Evolutionary conservation across 495 filamentous ascomycete species (phyloP).

Genomic region (Penicillium ucsense): DNA sequence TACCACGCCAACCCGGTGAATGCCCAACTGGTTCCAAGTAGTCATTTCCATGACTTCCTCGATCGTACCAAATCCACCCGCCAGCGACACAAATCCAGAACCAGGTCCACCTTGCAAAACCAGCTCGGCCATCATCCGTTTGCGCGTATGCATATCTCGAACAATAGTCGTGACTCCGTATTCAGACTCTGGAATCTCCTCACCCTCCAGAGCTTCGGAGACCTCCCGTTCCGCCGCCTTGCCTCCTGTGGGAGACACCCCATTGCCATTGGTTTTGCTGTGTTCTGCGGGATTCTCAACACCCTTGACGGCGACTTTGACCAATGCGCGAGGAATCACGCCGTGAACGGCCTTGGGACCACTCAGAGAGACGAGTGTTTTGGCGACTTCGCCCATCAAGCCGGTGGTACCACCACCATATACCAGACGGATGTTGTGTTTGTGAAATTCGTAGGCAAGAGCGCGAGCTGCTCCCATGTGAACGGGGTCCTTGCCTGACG

Average conservation of each 20-base stretch:
- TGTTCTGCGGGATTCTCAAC: conserved; percentile 13
- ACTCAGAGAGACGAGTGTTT: conserved; percentile 73
- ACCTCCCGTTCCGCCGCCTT: conserved; percentile 32
- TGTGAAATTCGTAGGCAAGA: conserved; percentile 66
- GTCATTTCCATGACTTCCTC: conserved; percentile 95
- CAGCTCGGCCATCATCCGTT: conserved; percentile 81
- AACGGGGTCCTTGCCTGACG: conserved; percentile 54
- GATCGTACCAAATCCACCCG: conserved; percentile 87
- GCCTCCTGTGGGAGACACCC: conserved; percentile 6
- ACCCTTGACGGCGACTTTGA: conserved; percentile 59
- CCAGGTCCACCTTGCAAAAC: conserved; percentile 73
- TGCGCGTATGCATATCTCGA: conserved; percentile 89
- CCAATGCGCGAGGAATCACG: conserved; percentile 77
- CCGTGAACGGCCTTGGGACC: conserved; percentile 83
- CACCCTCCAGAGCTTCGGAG: conserved; percentile 15
- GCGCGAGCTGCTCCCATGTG: conserved; percentile 66
- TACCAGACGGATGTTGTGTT: conserved; percentile 67
- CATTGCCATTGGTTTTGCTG: neutral
- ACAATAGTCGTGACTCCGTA: conserved; percentile 85
- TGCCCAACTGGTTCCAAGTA: conserved; percentile 97
- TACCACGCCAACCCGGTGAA: conserved; percentile 73
- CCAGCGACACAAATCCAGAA: conserved; percentile 81
- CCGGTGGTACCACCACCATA: conserved; percentile 94
- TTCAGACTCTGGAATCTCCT: conserved; percentile 52
- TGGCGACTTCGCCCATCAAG: conserved; percentile 87